Evolutionary conservation across 208 protist genomes (phyloP), one percentile per base, ranked within the genome.

Genomic region (Acanthamoeba castellanii): DNA sequence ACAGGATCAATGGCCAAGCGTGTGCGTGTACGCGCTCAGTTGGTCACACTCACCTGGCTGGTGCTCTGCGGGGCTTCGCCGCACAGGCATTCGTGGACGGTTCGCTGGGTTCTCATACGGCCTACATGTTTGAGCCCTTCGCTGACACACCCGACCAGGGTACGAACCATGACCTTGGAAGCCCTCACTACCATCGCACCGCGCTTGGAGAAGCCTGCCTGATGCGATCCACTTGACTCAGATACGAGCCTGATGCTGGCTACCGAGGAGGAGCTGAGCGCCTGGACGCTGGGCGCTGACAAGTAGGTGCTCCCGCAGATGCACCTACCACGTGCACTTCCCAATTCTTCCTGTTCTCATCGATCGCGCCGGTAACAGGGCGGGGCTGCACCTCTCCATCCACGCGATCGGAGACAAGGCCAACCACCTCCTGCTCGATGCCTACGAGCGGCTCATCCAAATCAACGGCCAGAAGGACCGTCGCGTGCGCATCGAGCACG

Each of bases 381-480:
- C 32, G 16, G 76, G 61, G 11, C 61, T 95, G 32, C 93, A 95
- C 18, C 34, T 90, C 30, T 92, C 82, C 30, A 66, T 95, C 14
- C 93, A 95, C n/a, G 93, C 93, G 22, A 70, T 95, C 25, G 93
- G 93, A 13, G 93, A 95, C 72, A 57, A 93, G 57, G 93, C 93
- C 11, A 78, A 82, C 32, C 59, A 66, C 47, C 27, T 82, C 32
- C 52, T 95, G 64, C 78, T 95, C 25, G 52, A 84, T 30, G 47
- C 87, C 32, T 32, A 42, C 32, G 93, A 90, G 55, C 59, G 25
- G 7, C 52, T 92, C 47, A 45, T 81, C 11, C 37, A 30, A 3
- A 32, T 20, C 45, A 90, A 95, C 93, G 93, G 82, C n/a, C 20
- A 32, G 22, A n/a, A 42, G 13, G 93, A 93, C 50, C 89, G 85